Conservation (phyloP, 1,284 basidiomycete genomes). For the Tetrapyrgos nigripes region DNA sequence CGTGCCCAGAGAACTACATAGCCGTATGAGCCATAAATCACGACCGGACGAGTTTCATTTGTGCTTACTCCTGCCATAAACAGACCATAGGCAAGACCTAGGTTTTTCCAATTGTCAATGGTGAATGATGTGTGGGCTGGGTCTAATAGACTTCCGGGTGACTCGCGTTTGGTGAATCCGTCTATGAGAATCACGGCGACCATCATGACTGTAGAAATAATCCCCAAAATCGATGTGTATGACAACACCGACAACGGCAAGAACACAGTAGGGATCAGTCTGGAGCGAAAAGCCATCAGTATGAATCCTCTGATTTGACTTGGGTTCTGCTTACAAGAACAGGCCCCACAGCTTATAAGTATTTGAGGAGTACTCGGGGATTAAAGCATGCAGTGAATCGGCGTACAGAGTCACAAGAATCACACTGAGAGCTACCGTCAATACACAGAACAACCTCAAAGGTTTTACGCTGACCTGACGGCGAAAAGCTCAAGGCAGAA, state of each 20-base stretch:
- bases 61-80: conserved; percentile 90
- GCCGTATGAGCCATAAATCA: neutral
- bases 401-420: conserved; percentile 87
- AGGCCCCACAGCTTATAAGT: conserved; percentile 82
- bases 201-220: conserved; percentile 80
- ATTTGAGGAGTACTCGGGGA: conserved; percentile 70
- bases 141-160: conserved; percentile 84
- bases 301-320: neutral
- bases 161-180: conserved; percentile 79
- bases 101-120: conserved; percentile 60
- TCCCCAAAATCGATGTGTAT: conserved; percentile 85
- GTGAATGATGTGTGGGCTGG: conserved; percentile 76
- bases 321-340: conserved; percentile 63
- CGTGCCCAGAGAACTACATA: conserved; percentile 86
- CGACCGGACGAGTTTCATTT: no score
- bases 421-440: conserved; percentile 54
- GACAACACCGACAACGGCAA: conserved; percentile 86
- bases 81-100: conserved; percentile 85
- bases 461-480: conserved; percentile 56
- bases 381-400: conserved; percentile 80
- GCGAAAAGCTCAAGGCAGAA: conserved; percentile 90
- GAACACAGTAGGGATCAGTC: conserved; percentile 84
- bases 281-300: conserved; percentile 30
- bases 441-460: conserved; percentile 22
- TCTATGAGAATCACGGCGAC: conserved; percentile 86